These are phyloP conservation scores for Cynara cardunculus DNA, from an alignment of 129 eudicot genomes.

Conservation along the genomic window DNA sequence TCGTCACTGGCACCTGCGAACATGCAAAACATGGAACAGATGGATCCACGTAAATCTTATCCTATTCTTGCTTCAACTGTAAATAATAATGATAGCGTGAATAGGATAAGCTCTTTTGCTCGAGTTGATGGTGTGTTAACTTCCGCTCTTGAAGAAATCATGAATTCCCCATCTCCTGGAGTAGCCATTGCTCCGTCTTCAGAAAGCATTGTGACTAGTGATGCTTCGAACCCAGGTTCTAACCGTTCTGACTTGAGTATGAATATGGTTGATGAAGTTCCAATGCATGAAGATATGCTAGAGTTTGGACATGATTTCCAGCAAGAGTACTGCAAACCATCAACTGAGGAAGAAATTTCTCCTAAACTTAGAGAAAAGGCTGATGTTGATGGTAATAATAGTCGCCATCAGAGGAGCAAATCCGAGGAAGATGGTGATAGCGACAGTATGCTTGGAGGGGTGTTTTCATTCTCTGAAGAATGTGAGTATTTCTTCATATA, in stretches of 20 bases:
- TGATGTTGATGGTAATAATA: slow-evolving; percentile 41
- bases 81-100: slow-evolving; percentile 32
- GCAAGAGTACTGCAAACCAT: slow-evolving; percentile 53
- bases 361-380: slow-evolving; percentile 34
- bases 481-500: slow-evolving; percentile 33
- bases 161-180: slow-evolving; percentile 43
- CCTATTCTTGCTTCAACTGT: slow-evolving; percentile 27
- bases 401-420: slow-evolving; percentile 38
- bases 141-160: slow-evolving; percentile 39
- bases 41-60: slow-evolving; percentile 20
- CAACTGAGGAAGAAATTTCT: slow-evolving; percentile 29
- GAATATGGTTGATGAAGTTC: slow-evolving; percentile 51
- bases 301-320: slow-evolving; percentile 49
- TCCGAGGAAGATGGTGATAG: slow-evolving; percentile 64
- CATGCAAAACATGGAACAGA: slow-evolving; percentile 10
- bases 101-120: slow-evolving; percentile 19
- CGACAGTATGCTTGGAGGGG: slow-evolving; percentile 78
- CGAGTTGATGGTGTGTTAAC: slow-evolving; percentile 13
- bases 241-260: slow-evolving; percentile 63
- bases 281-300: slow-evolving; percentile 53
- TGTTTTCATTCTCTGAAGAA: slow-evolving; percentile 76
- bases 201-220: slow-evolving; percentile 47
- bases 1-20: slow-evolving; percentile 16
- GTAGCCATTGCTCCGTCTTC: slow-evolving; percentile 35
- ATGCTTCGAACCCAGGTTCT: slow-evolving; percentile 54